Conservation (phyloP, 2,329 filamentous ascomycete genomes). For the Aspergillus piperis region DNA sequence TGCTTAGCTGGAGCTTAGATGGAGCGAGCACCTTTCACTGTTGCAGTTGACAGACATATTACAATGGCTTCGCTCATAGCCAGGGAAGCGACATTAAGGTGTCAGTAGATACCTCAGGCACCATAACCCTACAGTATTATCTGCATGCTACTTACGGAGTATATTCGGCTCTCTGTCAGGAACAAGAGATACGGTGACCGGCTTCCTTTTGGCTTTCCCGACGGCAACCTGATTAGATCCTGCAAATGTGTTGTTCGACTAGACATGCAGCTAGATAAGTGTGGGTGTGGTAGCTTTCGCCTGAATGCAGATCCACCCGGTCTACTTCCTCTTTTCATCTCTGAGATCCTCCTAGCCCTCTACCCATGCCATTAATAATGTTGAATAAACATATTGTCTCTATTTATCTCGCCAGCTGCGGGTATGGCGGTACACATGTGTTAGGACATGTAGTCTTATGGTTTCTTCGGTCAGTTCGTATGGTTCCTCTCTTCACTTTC, state of each 20-base stretch:
- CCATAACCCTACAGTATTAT: no score
- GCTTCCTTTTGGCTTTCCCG: not conserved
- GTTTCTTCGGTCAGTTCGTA: no score
- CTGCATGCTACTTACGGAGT: no score
- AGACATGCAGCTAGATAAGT: not conserved
- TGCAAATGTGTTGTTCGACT: not conserved
- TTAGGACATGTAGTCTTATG: no score
- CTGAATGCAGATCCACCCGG: not conserved
- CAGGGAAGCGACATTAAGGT: not conserved
- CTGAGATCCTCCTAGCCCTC: not conserved
- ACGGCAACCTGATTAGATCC: no score
- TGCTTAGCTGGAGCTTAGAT: no score
- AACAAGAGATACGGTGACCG: not conserved
- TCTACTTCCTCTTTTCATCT: not conserved
- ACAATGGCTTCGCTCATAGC: not conserved
- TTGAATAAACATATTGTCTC: no score
- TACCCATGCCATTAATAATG: not conserved
- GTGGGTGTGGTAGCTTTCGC: not conserved
- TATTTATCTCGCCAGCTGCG: not conserved
- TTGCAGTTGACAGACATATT: not conserved
- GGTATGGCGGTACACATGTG: not conserved
- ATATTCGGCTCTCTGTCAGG: not conserved
- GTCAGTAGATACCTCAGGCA: not conserved
- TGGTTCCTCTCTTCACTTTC: no score
- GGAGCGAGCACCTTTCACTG: no score